Evolutionary conservation across 2,329 filamentous ascomycete species (phyloP).

Genomic region (Epichloe typhina): DNA sequence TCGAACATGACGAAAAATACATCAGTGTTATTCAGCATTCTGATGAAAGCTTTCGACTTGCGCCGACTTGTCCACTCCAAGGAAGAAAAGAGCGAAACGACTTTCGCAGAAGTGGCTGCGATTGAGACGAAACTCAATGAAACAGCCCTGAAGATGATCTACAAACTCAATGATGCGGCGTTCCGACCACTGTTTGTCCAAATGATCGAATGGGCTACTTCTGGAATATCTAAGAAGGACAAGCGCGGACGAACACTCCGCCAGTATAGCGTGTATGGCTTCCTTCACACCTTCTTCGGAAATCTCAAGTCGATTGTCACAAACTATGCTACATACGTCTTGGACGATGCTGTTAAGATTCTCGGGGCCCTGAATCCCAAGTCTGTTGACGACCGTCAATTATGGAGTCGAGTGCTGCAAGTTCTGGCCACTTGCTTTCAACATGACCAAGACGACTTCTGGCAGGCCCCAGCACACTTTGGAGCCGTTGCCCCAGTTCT

Average conservation of each 20-base stretch:
- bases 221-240: constrained; percentile 49
- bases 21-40: constrained; percentile 50
- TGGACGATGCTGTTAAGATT: constrained; percentile 59
- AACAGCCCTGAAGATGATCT: constrained; percentile 75
- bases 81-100: constrained; percentile 30
- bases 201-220: constrained; percentile 68
- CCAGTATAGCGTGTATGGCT: constrained; percentile 67
- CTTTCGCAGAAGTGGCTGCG: constrained; percentile 35
- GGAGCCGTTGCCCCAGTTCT: constrained; percentile 56
- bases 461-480: constrained; percentile 86
- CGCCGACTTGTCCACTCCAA: constrained; percentile 41
- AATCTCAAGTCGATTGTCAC: constrained; percentile 90
- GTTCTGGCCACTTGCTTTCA: constrained; percentile 67
- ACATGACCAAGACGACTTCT: constrained; percentile 90
- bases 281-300: constrained; percentile 67
- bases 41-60: constrained; percentile 50
- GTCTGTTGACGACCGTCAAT: constrained; percentile 33
- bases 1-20: constrained; percentile 64
- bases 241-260: constrained; percentile 43
- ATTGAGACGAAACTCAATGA: constrained; percentile 56
- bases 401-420: constrained; percentile 58
- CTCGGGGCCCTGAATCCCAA: constrained; percentile 40
- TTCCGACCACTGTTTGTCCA: constrained; percentile 86
- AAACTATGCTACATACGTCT: constrained; percentile 72
- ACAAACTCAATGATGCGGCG: constrained; percentile 87